Evolutionary conservation across 257 asterid species (phyloP).

Genomic region (Solanum rostratum): DNA sequence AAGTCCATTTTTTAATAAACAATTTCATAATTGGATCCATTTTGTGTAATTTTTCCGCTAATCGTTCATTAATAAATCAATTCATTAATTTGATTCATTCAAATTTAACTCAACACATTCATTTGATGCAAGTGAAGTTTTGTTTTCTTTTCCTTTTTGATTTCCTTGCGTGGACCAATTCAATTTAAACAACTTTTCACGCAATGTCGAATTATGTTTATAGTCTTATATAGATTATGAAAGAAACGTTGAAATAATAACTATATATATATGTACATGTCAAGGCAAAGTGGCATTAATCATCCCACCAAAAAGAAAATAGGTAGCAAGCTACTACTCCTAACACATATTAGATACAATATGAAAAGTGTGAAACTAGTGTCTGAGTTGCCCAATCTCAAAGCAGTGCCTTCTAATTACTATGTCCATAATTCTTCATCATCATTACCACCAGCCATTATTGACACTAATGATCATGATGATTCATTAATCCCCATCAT

Average conservation of each 20-base stretch:
- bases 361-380: not conserved
- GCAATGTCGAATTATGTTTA: not conserved
- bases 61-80: no score
- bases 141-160: no score
- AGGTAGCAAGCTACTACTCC: not conserved
- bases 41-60: no score
- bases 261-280: not conserved
- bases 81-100: not conserved
- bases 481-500: conserved; percentile 26
- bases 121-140: no score
- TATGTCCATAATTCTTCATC: conserved; percentile 13
- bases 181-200: not conserved
- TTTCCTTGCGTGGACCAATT: not conserved
- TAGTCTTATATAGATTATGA: no score
- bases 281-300: not conserved
- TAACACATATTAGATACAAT: not conserved
- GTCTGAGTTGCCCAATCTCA: not conserved
- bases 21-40: no score
- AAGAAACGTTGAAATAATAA: not conserved
- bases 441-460: conserved; percentile 6
- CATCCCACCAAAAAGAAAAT: not conserved
- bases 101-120: no score
- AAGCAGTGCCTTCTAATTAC: conserved; percentile 26
- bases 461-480: conserved; percentile 8
- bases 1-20: no score